Conservation (phyloP, 1,284 basidiomycete species). For the Ustilago vetiveriae region DNA sequence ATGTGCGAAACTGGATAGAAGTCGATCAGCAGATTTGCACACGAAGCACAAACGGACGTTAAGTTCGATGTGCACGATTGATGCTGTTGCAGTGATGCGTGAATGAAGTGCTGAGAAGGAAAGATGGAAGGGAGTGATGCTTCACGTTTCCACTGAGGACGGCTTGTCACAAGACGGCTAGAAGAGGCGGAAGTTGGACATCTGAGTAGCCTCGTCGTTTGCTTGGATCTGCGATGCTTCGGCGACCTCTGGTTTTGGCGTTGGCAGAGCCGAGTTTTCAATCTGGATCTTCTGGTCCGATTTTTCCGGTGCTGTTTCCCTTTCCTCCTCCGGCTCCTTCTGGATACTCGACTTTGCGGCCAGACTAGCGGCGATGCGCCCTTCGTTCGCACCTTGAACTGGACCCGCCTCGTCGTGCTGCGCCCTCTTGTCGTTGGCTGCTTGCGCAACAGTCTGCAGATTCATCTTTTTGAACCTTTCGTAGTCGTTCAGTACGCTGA, state of each 20-base stretch:
- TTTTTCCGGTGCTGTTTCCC: not conserved
- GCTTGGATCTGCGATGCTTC: not conserved
- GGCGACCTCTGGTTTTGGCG: not conserved
- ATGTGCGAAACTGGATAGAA: too few species aligned
- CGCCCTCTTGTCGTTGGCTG: constrained; percentile 25
- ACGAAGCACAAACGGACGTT: too few species aligned
- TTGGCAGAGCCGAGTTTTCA: not conserved
- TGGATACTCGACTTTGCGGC: constrained; percentile 1
- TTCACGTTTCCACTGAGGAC: too few species aligned
- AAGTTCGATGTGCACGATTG: too few species aligned
- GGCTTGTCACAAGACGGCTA: too few species aligned
- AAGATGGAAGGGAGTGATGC: too few species aligned
- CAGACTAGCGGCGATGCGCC: constrained; percentile 23
- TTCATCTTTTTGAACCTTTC: constrained; percentile 52
- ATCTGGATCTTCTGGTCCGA: not conserved
- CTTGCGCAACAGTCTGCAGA: constrained; percentile 46
- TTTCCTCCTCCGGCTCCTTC: not conserved
- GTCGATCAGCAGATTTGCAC: not conserved
- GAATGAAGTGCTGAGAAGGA: too few species aligned
- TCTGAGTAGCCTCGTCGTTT: constrained; percentile 3
- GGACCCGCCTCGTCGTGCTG: not conserved
- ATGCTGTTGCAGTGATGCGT: not conserved
- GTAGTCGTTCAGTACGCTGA: constrained; percentile 48
- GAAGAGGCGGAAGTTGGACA: constrained; percentile 34
- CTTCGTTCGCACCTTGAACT: not conserved